phyloP scores from a whole-genome alignment of 495 filamentous ascomycete genomes.

The Tuber brumale region DNA sequence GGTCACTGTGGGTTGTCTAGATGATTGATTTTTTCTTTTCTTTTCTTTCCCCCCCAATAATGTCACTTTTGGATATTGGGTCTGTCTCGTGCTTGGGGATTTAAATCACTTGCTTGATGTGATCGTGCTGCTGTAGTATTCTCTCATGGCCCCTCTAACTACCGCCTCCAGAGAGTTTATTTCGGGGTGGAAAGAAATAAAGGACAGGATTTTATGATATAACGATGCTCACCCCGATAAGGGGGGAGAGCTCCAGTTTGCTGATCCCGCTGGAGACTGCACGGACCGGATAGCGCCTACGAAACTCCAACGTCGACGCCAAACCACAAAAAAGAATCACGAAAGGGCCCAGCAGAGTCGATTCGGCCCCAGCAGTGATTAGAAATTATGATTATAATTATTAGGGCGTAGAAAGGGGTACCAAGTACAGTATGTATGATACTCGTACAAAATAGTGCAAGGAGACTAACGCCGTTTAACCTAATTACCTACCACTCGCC shows the following conservation, averaged over 20 bases:
- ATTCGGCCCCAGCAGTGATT: background rate
- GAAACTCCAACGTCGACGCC: background rate
- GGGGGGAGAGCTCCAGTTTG: background rate
- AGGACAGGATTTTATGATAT: no score
- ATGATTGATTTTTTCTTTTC: no score
- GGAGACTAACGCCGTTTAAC: background rate
- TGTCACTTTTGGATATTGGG: no score
- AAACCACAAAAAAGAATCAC: background rate
- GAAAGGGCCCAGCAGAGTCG: background rate
- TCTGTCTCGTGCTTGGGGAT: no score
- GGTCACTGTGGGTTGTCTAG: no score
- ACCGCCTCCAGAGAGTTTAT: no score
- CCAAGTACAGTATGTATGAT: background rate
- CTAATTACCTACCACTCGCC: background rate
- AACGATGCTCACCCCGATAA: background rate
- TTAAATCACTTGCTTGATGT: no score
- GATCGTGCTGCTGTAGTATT: no score
- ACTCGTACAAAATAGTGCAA: background rate
- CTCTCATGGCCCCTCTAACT: no score
- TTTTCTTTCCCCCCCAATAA: no score
- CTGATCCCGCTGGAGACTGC: background rate
- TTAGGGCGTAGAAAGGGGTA: background rate
- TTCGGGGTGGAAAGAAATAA: no score
- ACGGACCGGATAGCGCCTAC: background rate
- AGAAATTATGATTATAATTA: background rate